These are phyloP conservation scores for Apiosordaria backusii DNA, from an alignment of 495 filamentous ascomycete genomes.

Conservation along the genomic window DNA sequence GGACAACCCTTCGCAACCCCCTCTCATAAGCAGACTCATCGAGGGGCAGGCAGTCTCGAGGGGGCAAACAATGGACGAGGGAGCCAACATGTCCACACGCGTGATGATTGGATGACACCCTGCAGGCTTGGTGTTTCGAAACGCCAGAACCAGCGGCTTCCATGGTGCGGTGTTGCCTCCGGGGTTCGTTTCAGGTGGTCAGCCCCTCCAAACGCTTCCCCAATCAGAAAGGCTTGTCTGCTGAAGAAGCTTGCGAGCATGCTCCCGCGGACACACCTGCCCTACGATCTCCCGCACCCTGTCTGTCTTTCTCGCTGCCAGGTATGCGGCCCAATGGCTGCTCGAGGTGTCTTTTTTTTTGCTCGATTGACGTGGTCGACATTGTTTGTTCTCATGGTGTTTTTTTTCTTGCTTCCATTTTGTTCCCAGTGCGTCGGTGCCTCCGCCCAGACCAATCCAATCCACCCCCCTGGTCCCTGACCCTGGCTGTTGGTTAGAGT, in stretches of 20 bases:
- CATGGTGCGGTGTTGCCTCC: conserved; percentile 22
- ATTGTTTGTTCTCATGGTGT: conserved; percentile 13
- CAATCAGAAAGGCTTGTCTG: conserved; percentile 15
- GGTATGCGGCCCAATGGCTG: background rate
- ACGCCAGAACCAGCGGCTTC: conserved; percentile 21
- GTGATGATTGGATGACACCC: conserved; percentile 28
- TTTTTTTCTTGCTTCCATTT: conserved; percentile 19
- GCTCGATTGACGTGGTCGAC: background rate
- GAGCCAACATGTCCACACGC: conserved; percentile 3
- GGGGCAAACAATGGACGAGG: conserved; percentile 20
- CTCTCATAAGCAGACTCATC: background rate
- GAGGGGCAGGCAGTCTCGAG: background rate
- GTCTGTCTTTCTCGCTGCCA: conserved; percentile 1
- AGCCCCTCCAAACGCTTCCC: conserved; percentile 6
- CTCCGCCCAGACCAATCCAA: conserved; percentile 8
- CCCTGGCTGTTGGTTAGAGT: background rate
- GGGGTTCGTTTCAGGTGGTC: conserved; percentile 30
- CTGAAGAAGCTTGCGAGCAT: conserved; percentile 6
- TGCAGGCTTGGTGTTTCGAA: conserved; percentile 33
- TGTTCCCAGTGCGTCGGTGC: conserved; percentile 18
- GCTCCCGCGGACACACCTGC: background rate
- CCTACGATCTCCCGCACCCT: conserved; percentile 23
- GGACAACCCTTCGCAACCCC: background rate
- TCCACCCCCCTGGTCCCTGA: background rate
- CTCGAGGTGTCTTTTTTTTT: background rate